Conservation (phyloP, 176 grass and related monocot species). For the Leersia perrieri region DNA sequence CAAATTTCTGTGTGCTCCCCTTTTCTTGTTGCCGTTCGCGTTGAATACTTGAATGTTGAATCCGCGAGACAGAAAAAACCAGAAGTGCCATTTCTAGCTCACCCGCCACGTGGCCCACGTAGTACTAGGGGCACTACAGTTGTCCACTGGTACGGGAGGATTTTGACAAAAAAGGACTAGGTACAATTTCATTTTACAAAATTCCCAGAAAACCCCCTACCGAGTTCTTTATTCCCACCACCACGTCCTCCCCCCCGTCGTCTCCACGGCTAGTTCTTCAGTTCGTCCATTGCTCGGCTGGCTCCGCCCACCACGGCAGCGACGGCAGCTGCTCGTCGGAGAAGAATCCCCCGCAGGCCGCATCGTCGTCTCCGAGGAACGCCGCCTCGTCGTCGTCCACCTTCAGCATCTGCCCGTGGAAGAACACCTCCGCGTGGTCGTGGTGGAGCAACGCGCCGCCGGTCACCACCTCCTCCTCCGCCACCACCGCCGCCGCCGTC, state of each 20-base stretch:
- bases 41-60: not conserved
- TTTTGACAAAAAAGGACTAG: slow-evolving; percentile 45
- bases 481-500: not conserved
- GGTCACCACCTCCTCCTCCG: slow-evolving; percentile 1
- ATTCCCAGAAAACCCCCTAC: slow-evolving; percentile 34
- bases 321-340: slow-evolving; percentile 56
- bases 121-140: not conserved
- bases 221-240: slow-evolving; percentile 1
- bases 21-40: not conserved
- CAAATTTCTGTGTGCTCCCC: not conserved
- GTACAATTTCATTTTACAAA: slow-evolving; percentile 65
- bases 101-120: not conserved
- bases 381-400: slow-evolving; percentile 49
- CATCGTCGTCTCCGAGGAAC: slow-evolving; percentile 48
- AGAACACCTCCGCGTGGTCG: slow-evolving; percentile 30
- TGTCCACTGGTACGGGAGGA: not conserved
- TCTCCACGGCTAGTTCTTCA: slow-evolving; percentile 28
- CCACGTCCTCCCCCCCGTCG: too few species aligned
- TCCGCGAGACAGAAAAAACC: not conserved
- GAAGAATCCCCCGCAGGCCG: slow-evolving; percentile 72
- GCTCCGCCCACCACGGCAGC: slow-evolving; percentile 63
- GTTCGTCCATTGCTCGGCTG: slow-evolving; percentile 47
- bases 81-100: not conserved
- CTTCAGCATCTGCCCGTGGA: slow-evolving; percentile 47
- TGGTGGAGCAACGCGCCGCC: not conserved